Evolutionary conservation across 805 yeast genomes (phyloP), one percentile per base, ranked within the genome.

Genomic region (Yamadazyma olivae): DNA sequence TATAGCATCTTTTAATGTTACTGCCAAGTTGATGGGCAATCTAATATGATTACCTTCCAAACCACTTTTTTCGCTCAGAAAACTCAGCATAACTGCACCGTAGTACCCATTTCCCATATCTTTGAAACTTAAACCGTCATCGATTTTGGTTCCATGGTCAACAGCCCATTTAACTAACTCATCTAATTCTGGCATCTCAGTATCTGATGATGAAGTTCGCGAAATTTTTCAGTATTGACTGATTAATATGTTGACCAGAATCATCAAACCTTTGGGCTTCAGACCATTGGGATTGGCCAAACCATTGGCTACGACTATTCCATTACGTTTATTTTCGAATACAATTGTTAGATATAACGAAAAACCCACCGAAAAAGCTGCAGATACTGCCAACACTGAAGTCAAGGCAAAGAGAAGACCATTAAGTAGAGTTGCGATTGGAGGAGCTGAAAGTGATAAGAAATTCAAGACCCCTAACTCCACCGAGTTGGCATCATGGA

Each of bases 401-500:
- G n/a, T n/a, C n/a, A n/a, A n/a, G n/a, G n/a, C n/a, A n/a, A 15
- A 12, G 14, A 64, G 58, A 41, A 79, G 86, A 51, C 95, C 95
- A 10, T 64, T 88, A 40, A 83, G 91, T 44, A 68, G 95, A 54
- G 80, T 85, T 22, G 89, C 93, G 9, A 71, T 88, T 42, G 95
- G 95, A 6, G 82, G 80, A 1, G 36, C 70, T 1, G 49, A 56
- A 9, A 56, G 61, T 30, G 43, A 51, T 42, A 47, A 66, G 35
- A 59, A 66, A 40, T 61, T 57, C 39, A 58, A 70, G 3, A 59
- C 61, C 9, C 58, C 60, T 8, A 56, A 54, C 35, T 67, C 77
- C 27, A 70, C 84, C 38, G 95, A 86, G 51, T 83, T 82, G 61
- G 76, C 91, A 8, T 74, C 89, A 6, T 88, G 97, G 95, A 85